phyloP scores from a whole-genome alignment of 768 basidiomycete species.

The Lentinula guzmanii region DNA sequence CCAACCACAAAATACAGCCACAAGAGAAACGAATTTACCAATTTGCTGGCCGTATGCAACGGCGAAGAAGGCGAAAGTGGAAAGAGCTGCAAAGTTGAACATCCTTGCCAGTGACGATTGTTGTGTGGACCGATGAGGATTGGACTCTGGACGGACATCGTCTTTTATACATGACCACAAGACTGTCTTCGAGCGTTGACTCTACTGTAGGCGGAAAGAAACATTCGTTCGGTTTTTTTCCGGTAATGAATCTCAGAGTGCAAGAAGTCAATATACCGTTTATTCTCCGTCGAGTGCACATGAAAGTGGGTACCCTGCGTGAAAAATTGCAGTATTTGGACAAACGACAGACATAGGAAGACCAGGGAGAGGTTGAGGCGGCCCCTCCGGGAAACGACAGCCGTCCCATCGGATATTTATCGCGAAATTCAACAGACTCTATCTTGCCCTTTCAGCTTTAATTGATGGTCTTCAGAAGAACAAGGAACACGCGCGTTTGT shows the following conservation, averaged over 20 bases:
- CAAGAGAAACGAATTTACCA: not conserved
- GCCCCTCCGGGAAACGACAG: not conserved
- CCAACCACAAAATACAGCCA: not conserved
- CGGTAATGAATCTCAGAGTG: not conserved
- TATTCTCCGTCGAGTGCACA: not conserved
- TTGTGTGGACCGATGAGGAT: constrained; percentile 3
- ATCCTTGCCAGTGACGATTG: not conserved
- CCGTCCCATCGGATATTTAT: not conserved
- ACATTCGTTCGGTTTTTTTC: not conserved
- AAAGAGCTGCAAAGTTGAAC: not conserved
- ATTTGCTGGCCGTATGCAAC: constrained; percentile 8
- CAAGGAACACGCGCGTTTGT: not conserved
- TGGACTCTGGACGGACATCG: not conserved
- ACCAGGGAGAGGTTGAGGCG: not conserved
- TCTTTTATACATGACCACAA: constrained; percentile 1
- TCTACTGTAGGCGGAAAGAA: not conserved
- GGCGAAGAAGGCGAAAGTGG: constrained; percentile 2
- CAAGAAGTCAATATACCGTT: not conserved
- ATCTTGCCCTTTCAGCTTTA: not conserved
- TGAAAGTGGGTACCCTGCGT: not conserved
- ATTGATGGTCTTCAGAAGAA: not conserved
- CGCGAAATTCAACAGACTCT: not conserved
- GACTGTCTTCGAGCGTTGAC: not conserved
- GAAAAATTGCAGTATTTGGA: not conserved
- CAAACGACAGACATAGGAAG: not conserved